Percentiles rank a stretch among this genome's conserved stretches.
phyloP scores from a whole-genome alignment of 2,329 filamentous ascomycete species.

The Fusarium sororula region DNA sequence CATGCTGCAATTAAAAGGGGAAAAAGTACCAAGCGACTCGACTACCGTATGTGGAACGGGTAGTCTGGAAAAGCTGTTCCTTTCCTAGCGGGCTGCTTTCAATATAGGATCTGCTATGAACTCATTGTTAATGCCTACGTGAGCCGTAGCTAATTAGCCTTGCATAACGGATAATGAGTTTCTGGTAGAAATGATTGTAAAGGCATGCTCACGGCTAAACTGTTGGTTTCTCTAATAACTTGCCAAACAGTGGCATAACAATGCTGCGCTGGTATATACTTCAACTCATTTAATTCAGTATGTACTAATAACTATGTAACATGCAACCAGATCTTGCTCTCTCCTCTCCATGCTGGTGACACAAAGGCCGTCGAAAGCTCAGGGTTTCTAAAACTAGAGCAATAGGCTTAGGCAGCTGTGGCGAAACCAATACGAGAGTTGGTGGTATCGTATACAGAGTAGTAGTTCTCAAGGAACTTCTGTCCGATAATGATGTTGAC shows the following conservation, averaged over 20 bases:
- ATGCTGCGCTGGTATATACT: neutral
- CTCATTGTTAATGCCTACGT: too few relatives aligned
- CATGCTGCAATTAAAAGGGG: too few relatives aligned
- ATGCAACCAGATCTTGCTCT: accelerated
- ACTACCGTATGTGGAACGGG: accelerated
- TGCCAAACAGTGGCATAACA: neutral
- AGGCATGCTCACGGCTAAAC: accelerated
- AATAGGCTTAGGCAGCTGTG: neutral
- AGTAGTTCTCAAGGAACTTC: conserved; percentile 2
- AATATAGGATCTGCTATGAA: too few relatives aligned
- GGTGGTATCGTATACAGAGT: neutral
- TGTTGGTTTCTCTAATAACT: accelerated
- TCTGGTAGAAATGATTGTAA: too few relatives aligned
- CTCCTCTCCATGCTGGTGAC: accelerated
- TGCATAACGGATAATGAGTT: too few relatives aligned
- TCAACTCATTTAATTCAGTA: neutral
- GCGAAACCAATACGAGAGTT: neutral
- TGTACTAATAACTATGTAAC: neutral
- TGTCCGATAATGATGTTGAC: neutral
- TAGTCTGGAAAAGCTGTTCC: accelerated
- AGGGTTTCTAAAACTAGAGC: accelerated
- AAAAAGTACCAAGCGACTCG: accelerated
- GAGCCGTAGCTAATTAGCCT: too few relatives aligned
- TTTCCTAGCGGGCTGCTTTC: too few relatives aligned
- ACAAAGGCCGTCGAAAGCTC: neutral